Conservation (phyloP, 345 rosid genomes). For the Eucalyptus sp. region DNA sequence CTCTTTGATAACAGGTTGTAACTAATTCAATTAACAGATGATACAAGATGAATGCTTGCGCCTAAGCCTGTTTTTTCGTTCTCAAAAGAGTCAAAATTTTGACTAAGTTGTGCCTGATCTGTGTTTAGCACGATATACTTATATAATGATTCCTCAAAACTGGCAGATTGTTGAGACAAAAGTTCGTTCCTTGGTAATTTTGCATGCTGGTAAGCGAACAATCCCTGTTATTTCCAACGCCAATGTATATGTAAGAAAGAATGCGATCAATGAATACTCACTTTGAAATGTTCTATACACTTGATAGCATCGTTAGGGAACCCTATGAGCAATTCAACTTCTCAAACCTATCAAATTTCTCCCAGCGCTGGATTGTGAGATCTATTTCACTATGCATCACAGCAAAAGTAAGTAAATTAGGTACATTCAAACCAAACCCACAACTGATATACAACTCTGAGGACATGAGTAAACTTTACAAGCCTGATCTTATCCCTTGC, state of each 20-base stretch:
- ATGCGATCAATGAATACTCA: not conserved
- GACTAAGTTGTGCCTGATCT: not conserved
- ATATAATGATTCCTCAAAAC: not conserved
- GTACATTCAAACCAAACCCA: not conserved
- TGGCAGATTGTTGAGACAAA: not conserved
- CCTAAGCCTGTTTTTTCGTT: not conserved
- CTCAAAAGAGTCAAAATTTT: not conserved
- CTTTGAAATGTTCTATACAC: constrained; percentile 1
- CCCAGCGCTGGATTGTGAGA: not conserved
- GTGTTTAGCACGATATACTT: not conserved
- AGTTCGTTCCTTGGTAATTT: not conserved
- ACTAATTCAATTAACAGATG: not conserved
- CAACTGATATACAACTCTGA: not conserved
- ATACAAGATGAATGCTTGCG: not conserved
- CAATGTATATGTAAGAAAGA: not conserved
- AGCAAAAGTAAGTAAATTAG: not conserved
- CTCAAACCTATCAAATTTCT: not conserved
- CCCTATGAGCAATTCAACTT: not conserved
- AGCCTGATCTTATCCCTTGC: constrained; percentile 4
- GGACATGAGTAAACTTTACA: not conserved
- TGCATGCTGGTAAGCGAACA: not conserved
- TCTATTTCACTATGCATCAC: not conserved
- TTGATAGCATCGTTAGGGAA: not conserved
- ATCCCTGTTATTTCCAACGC: not conserved
- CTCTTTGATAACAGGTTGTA: not conserved